phyloP scores from a whole-genome alignment of 495 filamentous ascomycete genomes.

The Sordaria brevicollis region DNA sequence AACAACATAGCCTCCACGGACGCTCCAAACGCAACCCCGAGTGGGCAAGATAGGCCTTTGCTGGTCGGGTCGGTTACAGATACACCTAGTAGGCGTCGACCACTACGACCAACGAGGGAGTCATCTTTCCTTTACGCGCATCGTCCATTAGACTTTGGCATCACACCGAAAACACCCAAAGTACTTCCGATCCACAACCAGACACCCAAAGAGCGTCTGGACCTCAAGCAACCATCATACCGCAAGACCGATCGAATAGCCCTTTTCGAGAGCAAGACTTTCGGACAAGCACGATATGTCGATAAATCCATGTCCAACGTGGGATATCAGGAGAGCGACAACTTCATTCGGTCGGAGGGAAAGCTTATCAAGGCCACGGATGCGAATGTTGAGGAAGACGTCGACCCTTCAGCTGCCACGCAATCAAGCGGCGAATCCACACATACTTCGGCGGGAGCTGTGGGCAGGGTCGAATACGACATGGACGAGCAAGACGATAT shows the following conservation, averaged over 20 bases:
- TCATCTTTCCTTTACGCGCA: slow-evolving; percentile 38
- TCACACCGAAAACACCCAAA: slow-evolving; percentile 34
- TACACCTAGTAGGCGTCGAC: slow-evolving; percentile 36
- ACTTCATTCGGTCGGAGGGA: slow-evolving; percentile 66
- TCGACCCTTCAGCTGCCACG: slow-evolving; percentile 51
- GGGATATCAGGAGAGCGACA: slow-evolving; percentile 89
- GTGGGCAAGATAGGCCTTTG: slow-evolving; percentile 17
- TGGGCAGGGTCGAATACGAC: slow-evolving; percentile 90
- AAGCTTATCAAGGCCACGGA: slow-evolving; percentile 69
- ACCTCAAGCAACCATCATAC: slow-evolving; percentile 48
- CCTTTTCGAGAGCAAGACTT: slow-evolving; percentile 45
- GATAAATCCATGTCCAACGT: slow-evolving; percentile 89
- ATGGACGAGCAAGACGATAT: slow-evolving; percentile 99
- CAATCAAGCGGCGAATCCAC: slow-evolving; percentile 50
- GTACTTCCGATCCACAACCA: slow-evolving; percentile 43
- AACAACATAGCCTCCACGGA: background rate
- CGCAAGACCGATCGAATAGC: slow-evolving; percentile 44
- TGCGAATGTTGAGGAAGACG: slow-evolving; percentile 70
- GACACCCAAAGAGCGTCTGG: slow-evolving; percentile 48
- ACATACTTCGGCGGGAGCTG: slow-evolving; percentile 26
- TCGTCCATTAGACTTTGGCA: slow-evolving; percentile 26
- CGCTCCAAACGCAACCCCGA: slow-evolving; percentile 14
- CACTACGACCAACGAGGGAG: slow-evolving; percentile 36
- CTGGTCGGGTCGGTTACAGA: slow-evolving; percentile 12
- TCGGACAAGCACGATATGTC: slow-evolving; percentile 51